Conservation (phyloP, 192 early-diverging fungal genomes). For the Glomus cerebriforme region DNA sequence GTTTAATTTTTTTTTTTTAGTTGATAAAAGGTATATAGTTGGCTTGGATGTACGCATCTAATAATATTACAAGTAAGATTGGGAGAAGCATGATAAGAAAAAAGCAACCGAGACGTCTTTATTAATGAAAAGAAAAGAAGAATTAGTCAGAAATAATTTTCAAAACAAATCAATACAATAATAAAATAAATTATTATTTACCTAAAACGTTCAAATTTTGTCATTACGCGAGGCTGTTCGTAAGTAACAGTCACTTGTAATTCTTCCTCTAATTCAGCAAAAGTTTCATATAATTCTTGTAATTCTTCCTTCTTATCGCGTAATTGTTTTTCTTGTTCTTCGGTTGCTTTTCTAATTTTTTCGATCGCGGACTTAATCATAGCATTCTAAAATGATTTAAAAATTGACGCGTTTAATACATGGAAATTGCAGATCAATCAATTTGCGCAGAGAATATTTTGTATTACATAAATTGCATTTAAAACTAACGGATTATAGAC, state of each 20-base stretch:
- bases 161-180: background rate
- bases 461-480: too few relatives aligned
- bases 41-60: conserved; percentile 11
- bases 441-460: too few relatives aligned
- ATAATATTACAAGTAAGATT: conserved; percentile 15
- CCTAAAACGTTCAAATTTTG: background rate
- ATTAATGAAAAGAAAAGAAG: background rate
- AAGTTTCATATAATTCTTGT: conserved; percentile 21
- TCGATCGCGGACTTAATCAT: conserved; percentile 9
- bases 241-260: background rate
- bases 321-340: conserved; percentile 21
- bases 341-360: conserved; percentile 10
- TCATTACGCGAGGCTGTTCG: background rate
- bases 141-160: background rate
- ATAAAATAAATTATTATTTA: background rate
- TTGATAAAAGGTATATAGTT: background rate
- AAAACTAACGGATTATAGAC: background rate
- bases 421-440: background rate
- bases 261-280: conserved; percentile 21
- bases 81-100: conserved; percentile 7
- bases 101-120: conserved; percentile 8
- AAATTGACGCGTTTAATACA: background rate
- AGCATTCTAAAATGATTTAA: background rate
- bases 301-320: conserved; percentile 17
- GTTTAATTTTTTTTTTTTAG: background rate